A percentile compares a stretch with the other conserved stretches of the same genome.
Evolutionary conservation across 148 eudicot genomes (phyloP).

Genomic region (Cornus kousa): DNA sequence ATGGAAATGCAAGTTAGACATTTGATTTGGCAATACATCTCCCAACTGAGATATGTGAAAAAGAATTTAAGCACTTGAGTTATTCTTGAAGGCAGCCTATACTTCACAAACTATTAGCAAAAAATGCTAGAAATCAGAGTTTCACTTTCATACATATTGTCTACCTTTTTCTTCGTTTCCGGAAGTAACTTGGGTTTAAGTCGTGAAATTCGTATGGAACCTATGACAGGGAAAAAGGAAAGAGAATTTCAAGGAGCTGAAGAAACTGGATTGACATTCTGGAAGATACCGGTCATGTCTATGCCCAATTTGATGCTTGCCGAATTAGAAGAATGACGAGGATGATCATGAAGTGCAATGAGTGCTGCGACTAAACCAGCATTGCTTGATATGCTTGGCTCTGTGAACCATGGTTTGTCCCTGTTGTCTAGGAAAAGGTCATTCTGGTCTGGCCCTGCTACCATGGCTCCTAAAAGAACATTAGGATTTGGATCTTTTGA

Average conservation of each 20-base stretch:
- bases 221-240: no score
- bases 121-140: neutral
- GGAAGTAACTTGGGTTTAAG: neutral
- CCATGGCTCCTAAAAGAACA: constrained; percentile 39
- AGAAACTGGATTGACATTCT: constrained; percentile 14
- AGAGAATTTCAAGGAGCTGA: neutral
- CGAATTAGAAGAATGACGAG: constrained; percentile 2
- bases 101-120: neutral
- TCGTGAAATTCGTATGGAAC: no score
- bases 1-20: no score
- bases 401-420: constrained; percentile 26
- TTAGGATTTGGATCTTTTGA: constrained; percentile 29
- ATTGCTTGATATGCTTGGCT: constrained; percentile 38
- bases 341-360: constrained; percentile 31
- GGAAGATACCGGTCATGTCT: constrained; percentile 30
- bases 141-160: neutral
- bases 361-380: constrained; percentile 44
- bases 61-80: neutral
- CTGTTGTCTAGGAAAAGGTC: constrained; percentile 32
- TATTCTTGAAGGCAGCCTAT: neutral
- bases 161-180: neutral
- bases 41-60: neutral
- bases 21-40: no score
- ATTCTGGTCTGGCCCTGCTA: constrained; percentile 33
- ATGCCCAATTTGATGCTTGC: constrained; percentile 21